These are phyloP conservation scores for Balansia obtecta DNA, from an alignment of 2,329 filamentous ascomycete species.

Conservation along the genomic window DNA sequence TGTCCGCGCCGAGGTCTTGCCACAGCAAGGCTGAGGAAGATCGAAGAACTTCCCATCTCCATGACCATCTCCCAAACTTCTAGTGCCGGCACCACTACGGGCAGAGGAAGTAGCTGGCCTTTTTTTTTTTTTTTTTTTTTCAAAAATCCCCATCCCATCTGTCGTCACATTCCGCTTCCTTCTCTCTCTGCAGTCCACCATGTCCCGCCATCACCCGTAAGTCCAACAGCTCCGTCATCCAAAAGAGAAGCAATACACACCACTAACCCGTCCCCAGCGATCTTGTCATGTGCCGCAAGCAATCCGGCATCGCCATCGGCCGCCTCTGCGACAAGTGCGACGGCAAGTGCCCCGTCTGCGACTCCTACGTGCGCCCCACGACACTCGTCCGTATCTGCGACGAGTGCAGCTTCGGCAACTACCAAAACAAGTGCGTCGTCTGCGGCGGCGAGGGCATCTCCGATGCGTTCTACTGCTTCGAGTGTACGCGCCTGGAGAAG, in stretches of 20 bases:
- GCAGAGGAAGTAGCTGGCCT: background rate
- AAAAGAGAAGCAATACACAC: background rate
- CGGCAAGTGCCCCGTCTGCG: constrained; percentile 97
- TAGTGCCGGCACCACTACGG: background rate
- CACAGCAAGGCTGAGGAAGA: constrained; percentile 33
- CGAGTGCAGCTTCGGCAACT: constrained; percentile 98
- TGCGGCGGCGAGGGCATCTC: constrained; percentile 97
- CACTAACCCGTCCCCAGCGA: constrained; percentile 44
- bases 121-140: background rate
- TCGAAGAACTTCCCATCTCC: constrained; percentile 8
- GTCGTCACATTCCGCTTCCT: background rate
- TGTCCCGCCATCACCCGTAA: constrained; percentile 92
- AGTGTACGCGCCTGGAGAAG: constrained; percentile 93
- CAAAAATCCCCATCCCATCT: background rate
- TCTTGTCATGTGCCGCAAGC: constrained; percentile 99
- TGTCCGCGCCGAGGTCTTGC: background rate
- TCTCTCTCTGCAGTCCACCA: constrained; percentile 22
- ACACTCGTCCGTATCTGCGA: constrained; percentile 97
- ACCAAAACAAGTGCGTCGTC: constrained; percentile 99
- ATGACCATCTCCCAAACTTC: constrained; percentile 1
- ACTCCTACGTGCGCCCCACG: constrained; percentile 95
- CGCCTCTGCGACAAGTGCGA: constrained; percentile 99
- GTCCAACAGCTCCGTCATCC: constrained; percentile 18
- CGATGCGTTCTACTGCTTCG: constrained; percentile 98
- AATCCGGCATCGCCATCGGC: constrained; percentile 92